These are phyloP conservation scores for Phialocephala subalpina DNA, from an alignment of 2,329 filamentous ascomycete genomes.

Conservation along the genomic window DNA sequence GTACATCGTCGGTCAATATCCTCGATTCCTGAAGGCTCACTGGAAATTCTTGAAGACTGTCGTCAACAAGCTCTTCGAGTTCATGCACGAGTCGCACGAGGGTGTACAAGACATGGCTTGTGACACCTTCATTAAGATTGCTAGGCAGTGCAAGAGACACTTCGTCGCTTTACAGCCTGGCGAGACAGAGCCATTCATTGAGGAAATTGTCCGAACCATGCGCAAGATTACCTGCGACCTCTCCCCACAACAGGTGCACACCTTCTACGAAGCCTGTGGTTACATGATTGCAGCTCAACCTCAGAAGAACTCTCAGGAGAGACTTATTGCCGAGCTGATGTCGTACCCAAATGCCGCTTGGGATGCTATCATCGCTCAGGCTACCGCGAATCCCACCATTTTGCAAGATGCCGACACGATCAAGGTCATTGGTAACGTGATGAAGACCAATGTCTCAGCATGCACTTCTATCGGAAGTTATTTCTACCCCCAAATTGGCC, in stretches of 20 bases:
- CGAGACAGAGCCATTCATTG: slow-evolving; percentile 95
- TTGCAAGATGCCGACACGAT: slow-evolving; percentile 94
- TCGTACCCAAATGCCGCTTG: slow-evolving; percentile 90
- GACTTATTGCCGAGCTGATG: slow-evolving; percentile 92
- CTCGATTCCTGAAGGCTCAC: slow-evolving; percentile 96
- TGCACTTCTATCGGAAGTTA: slow-evolving; percentile 96
- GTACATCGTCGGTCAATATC: slow-evolving; percentile 99
- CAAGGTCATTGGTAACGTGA: slow-evolving; percentile 99
- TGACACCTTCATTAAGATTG: slow-evolving; percentile 99
- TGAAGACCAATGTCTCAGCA: slow-evolving; percentile 99
- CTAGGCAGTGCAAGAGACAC: slow-evolving; percentile 95
- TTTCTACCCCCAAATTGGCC: slow-evolving; percentile 97
- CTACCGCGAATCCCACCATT: slow-evolving; percentile 84
- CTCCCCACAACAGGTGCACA: slow-evolving; percentile 96
- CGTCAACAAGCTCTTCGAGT: slow-evolving; percentile 99
- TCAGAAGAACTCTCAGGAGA: slow-evolving; percentile 92
- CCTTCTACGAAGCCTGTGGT: slow-evolving; percentile 98
- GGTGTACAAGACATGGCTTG: slow-evolving; percentile 99
- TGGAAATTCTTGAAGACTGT: slow-evolving; percentile 99
- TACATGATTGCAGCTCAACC: slow-evolving; percentile 99
- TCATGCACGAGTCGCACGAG: slow-evolving; percentile 99
- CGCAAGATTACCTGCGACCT: slow-evolving; percentile 95
- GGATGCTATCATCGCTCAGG: slow-evolving; percentile 92
- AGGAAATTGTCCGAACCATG: slow-evolving; percentile 96
- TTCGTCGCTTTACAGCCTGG: slow-evolving; percentile 96